Evolutionary conservation across 768 basidiomycete species (phyloP).

Genomic region (Tubosaeta sp.): DNA sequence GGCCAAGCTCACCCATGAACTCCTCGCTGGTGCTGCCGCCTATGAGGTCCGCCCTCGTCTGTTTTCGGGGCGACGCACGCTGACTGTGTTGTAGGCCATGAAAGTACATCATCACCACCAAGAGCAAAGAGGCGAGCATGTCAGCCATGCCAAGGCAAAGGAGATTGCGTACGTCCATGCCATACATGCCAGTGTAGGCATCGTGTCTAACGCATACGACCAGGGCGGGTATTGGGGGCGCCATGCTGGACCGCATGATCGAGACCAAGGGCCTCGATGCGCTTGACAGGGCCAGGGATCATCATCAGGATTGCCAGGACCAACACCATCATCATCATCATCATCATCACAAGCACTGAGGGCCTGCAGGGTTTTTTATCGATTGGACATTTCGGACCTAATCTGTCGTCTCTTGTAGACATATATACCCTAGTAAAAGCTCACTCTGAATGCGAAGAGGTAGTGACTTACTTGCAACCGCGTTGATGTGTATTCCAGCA

Average conservation of each 20-base stretch:
- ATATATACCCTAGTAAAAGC: too few relatives aligned
- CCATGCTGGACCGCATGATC: not conserved
- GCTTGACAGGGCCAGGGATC: not conserved
- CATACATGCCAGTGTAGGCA: not conserved
- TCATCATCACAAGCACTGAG: not conserved
- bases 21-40: not conserved
- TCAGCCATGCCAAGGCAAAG: not conserved
- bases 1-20: not conserved
- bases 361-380: not conserved
- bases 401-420: too few relatives aligned
- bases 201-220: not conserved
- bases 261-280: not conserved
- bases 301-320: not conserved
- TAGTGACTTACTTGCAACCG: too few relatives aligned
- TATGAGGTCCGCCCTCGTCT: not conserved
- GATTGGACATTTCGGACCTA: not conserved
- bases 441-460: too few relatives aligned
- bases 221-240: not conserved
- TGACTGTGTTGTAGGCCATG: not conserved
- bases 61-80: not conserved
- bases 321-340: not conserved
- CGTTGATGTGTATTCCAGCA: too few relatives aligned
- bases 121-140: not conserved
- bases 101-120: not conserved
- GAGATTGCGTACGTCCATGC: not conserved